Percentiles rank a stretch among this genome's conserved stretches.
These are phyloP conservation scores for Taiozyma sp. DNA, from an alignment of 1,139 yeast species.

Conservation along the genomic window DNA sequence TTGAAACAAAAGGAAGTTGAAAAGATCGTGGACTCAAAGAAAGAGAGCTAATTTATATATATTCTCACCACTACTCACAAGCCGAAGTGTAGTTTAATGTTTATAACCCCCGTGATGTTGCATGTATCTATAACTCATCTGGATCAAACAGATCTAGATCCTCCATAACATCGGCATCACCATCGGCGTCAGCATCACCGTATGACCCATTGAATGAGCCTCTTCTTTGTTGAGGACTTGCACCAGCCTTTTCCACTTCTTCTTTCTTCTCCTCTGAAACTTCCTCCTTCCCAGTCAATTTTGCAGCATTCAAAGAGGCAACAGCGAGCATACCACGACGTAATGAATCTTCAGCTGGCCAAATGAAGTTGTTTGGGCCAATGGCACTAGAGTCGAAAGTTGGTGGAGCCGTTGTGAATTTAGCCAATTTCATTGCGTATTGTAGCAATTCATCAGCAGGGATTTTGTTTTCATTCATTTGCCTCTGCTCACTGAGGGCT, in stretches of 20 bases:
- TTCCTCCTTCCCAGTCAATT: conserved; percentile 31
- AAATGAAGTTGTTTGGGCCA: conserved; percentile 81
- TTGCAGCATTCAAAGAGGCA: conserved; percentile 54
- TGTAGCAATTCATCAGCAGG: conserved; percentile 52
- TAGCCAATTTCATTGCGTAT: conserved; percentile 86
- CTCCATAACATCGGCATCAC: conserved; percentile 34
- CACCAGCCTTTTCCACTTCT: conserved; percentile 7
- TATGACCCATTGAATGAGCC: conserved; percentile 23
- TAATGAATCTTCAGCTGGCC: conserved; percentile 96
- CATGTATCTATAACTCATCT: conserved; percentile 34
- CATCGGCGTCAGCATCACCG: conserved; percentile 26
- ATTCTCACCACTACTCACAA: too few relatives aligned
- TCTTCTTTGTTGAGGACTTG: conserved; percentile 17
- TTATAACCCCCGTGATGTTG: not conserved
- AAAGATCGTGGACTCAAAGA: conserved; percentile 6
- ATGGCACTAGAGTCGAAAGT: conserved; percentile 49
- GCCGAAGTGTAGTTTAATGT: too few relatives aligned
- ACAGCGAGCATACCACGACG: conserved; percentile 86
- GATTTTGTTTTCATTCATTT: conserved; percentile 26
- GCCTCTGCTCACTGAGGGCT: conserved; percentile 30
- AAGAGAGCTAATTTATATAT: conserved; percentile 1
- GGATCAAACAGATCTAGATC: conserved; percentile 65
- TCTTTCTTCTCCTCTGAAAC: conserved; percentile 16
- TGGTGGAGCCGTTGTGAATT: conserved; percentile 85
- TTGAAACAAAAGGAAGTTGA: conserved; percentile 4